Evolutionary conservation across 495 filamentous ascomycete genomes (phyloP).

Genomic region (Pyronema domesticum): DNA sequence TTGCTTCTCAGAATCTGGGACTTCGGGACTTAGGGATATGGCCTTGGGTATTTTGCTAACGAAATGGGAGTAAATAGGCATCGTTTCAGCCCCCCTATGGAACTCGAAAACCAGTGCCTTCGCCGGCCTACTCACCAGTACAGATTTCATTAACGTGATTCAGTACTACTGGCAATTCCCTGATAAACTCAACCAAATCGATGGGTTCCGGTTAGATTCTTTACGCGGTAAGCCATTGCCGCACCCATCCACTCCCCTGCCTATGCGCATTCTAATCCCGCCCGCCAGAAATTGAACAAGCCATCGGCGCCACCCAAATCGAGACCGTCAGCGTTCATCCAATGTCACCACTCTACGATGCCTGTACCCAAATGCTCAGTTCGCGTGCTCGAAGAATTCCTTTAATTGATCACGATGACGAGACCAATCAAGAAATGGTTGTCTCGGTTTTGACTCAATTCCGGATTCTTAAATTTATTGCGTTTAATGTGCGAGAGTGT

Average conservation of each 20-base stretch:
- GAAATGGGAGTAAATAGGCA: slow-evolving; percentile 39
- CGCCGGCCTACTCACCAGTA: slow-evolving; percentile 82
- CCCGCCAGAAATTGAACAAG: slow-evolving; percentile 73
- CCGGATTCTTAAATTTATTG: slow-evolving; percentile 93
- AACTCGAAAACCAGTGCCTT: slow-evolving; percentile 88
- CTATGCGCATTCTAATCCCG: slow-evolving; percentile 1
- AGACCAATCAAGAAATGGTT: slow-evolving; percentile 81
- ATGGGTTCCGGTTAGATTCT: slow-evolving; percentile 85
- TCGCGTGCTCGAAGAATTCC: slow-evolving; percentile 87
- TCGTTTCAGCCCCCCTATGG: slow-evolving; percentile 96
- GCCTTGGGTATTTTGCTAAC: neutral
- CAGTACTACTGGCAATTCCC: slow-evolving; percentile 99
- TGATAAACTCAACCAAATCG: slow-evolving; percentile 68
- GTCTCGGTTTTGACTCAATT: slow-evolving; percentile 96
- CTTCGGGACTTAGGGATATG: too few relatives aligned
- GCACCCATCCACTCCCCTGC: neutral
- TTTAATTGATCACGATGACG: slow-evolving; percentile 83
- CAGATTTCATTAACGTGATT: slow-evolving; percentile 96
- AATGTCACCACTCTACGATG: slow-evolving; percentile 76
- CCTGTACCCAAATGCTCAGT: slow-evolving; percentile 83
- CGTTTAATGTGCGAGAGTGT: slow-evolving; percentile 87
- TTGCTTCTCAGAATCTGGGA: too few relatives aligned
- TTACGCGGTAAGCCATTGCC: slow-evolving; percentile 48
- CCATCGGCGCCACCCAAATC: slow-evolving; percentile 73
- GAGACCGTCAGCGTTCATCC: slow-evolving; percentile 95